These are phyloP conservation scores for Coprinellus aureogranulatus DNA, from an alignment of 768 basidiomycete genomes.

Conservation along the genomic window DNA sequence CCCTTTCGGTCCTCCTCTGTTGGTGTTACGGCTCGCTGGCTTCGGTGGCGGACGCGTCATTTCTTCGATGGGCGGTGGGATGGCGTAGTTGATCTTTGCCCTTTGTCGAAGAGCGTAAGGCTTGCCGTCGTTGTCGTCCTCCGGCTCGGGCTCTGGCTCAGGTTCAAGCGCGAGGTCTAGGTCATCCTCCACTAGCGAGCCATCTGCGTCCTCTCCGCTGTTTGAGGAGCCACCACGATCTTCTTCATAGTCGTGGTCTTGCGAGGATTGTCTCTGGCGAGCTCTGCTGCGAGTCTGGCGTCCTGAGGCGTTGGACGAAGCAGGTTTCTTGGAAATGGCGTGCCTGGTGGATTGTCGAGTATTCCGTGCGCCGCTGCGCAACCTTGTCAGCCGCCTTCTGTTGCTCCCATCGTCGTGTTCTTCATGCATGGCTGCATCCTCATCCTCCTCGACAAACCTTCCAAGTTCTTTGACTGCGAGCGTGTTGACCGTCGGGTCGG, in stretches of 20 bases:
- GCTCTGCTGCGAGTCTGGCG: slow-evolving; percentile 30
- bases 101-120: slow-evolving; percentile 69
- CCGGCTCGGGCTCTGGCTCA: slow-evolving; percentile 43
- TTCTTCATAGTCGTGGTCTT: slow-evolving; percentile 51
- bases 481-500: slow-evolving; percentile 1
- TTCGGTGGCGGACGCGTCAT: slow-evolving; percentile 48
- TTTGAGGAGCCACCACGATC: slow-evolving; percentile 43
- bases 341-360: slow-evolving; percentile 10
- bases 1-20: slow-evolving; percentile 30
- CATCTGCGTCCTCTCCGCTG: slow-evolving; percentile 53
- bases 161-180: slow-evolving; percentile 33
- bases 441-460: slow-evolving; percentile 4
- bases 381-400: neutral
- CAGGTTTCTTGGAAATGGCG: slow-evolving; percentile 10
- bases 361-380: neutral
- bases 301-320: neutral
- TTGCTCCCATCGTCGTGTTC: slow-evolving; percentile 1
- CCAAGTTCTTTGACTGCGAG: slow-evolving; percentile 11
- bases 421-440: neutral
- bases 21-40: slow-evolving; percentile 25
- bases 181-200: slow-evolving; percentile 56
- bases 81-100: slow-evolving; percentile 72
- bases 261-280: slow-evolving; percentile 40
- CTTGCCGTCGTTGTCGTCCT: slow-evolving; percentile 51
- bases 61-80: slow-evolving; percentile 79